phyloP scores from a whole-genome alignment of 805 yeast genomes.

The Candida quercuum region DNA sequence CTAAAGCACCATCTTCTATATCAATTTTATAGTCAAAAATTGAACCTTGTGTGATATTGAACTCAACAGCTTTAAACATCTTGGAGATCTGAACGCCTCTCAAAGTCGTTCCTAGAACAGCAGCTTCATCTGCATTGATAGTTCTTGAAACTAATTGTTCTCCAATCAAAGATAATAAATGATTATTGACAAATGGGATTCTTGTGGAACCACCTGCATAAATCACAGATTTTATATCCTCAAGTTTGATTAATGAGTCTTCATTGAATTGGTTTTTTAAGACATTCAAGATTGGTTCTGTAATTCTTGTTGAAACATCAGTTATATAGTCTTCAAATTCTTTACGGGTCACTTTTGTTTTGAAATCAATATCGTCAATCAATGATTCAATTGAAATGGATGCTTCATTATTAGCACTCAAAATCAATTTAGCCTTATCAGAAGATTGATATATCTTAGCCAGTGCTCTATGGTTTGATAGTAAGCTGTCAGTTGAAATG shows the following conservation, averaged over 20 bases:
- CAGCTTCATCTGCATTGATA: slow-evolving; percentile 94
- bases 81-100: slow-evolving; percentile 74
- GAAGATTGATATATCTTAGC: slow-evolving; percentile 75
- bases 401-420: slow-evolving; percentile 85
- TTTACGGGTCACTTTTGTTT: slow-evolving; percentile 59
- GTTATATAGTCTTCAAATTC: slow-evolving; percentile 61
- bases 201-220: slow-evolving; percentile 89
- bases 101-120: slow-evolving; percentile 83
- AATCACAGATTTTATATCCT: slow-evolving; percentile 58
- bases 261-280: slow-evolving; percentile 34
- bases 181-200: slow-evolving; percentile 79
- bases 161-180: slow-evolving; percentile 48
- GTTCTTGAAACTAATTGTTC: slow-evolving; percentile 65
- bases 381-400: slow-evolving; percentile 72
- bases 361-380: slow-evolving; percentile 69
- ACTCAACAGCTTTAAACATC: slow-evolving; percentile 57
- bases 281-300: slow-evolving; percentile 50
- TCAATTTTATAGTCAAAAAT: slow-evolving; percentile 41
- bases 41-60: slow-evolving; percentile 53
- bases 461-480: slow-evolving; percentile 47
- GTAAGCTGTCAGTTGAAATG: slow-evolving; percentile 33
- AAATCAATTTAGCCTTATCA: slow-evolving; percentile 79
- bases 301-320: slow-evolving; percentile 40
- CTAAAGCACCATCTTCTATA: slow-evolving; percentile 23
- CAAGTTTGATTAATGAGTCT: slow-evolving; percentile 23